Evolutionary conservation across 2,329 filamentous ascomycete species (phyloP).

Genomic region (Aureobasidium sp.): DNA sequence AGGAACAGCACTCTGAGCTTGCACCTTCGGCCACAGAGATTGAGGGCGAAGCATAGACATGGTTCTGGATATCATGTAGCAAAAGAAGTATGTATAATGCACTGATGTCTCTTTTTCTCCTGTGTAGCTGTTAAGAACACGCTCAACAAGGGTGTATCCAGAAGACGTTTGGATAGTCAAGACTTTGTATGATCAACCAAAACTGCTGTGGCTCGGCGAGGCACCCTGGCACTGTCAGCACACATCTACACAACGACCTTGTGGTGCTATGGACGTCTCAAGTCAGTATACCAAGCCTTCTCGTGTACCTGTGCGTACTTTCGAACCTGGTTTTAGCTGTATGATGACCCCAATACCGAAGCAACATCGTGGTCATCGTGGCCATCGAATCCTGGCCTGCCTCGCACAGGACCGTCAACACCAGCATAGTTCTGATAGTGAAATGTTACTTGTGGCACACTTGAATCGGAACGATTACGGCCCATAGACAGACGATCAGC

Average conservation of each 20-base stretch:
- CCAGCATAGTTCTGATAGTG: neutral
- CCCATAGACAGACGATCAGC: no score
- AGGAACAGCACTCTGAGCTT: neutral
- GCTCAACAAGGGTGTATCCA: neutral
- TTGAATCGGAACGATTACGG: no score
- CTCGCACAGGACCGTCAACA: neutral
- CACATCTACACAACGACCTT: neutral
- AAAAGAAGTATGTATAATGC: neutral
- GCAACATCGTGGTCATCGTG: neutral
- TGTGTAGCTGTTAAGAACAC: no score
- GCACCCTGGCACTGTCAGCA: neutral
- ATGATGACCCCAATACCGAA: neutral
- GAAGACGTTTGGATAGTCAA: neutral
- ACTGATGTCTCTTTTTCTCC: neutral
- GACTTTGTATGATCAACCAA: neutral
- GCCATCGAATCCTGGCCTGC: neutral
- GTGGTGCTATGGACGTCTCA: neutral
- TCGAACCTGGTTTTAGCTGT: no score
- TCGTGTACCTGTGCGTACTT: neutral
- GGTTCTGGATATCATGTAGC: neutral
- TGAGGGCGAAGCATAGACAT: slow-evolving; percentile 5
- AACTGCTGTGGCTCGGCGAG: neutral
- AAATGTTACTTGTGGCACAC: no score
- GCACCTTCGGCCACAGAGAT: neutral
- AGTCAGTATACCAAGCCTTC: neutral